phyloP scores from a whole-genome alignment of 257 asterid genomes.

The Ligustrum vulgare region DNA sequence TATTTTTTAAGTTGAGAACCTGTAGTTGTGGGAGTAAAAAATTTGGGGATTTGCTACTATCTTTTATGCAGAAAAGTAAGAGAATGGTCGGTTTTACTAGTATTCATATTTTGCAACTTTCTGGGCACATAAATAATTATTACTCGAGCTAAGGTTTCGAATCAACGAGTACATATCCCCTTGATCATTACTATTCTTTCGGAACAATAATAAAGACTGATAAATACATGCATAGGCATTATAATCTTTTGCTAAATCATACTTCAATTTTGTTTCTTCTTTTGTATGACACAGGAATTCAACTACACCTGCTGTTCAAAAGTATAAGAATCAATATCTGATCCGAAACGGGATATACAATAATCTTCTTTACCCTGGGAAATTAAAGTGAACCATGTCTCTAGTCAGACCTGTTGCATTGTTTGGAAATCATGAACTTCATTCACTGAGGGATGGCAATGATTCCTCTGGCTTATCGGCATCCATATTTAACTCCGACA shows the following conservation, averaged over 20 bases:
- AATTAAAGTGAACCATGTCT: slow-evolving; percentile 53
- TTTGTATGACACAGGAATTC: slow-evolving; percentile 22
- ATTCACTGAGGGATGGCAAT: slow-evolving; percentile 43
- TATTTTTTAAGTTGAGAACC: background rate
- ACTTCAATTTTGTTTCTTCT: background rate
- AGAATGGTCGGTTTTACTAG: background rate
- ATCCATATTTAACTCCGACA: slow-evolving; percentile 43
- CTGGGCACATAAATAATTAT: background rate
- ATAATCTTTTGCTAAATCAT: background rate
- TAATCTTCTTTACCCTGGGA: background rate
- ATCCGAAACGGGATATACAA: slow-evolving; percentile 4
- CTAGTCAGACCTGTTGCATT: slow-evolving; percentile 57
- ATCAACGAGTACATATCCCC: background rate
- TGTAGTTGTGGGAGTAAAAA: background rate
- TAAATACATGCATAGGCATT: background rate
- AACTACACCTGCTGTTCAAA: slow-evolving; percentile 6
- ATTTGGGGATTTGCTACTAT: background rate
- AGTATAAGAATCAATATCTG: background rate
- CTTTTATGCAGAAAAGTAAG: background rate
- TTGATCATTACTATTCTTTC: background rate
- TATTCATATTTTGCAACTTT: background rate
- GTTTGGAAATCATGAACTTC: slow-evolving; percentile 45
- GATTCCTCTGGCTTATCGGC: slow-evolving; percentile 38
- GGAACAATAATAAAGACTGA: background rate
- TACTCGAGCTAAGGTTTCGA: background rate